Conservation (phyloP, 139 green algal species). For the Picochlorum sp. region DNA sequence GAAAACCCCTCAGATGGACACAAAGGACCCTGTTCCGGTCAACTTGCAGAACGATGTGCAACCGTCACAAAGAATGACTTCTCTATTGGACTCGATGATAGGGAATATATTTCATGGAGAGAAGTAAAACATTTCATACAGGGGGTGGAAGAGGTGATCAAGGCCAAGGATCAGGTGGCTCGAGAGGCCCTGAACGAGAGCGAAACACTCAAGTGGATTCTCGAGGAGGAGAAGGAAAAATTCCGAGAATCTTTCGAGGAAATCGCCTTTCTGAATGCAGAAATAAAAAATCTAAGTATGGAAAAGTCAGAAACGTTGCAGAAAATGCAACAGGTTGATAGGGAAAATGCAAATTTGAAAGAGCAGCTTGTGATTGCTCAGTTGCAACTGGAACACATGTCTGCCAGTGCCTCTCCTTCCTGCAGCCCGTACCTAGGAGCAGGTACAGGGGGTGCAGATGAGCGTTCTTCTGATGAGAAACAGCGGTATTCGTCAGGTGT, state of each 20-base stretch:
- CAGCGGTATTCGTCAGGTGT: too few species aligned
- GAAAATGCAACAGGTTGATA: constrained; percentile 2
- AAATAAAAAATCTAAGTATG: constrained; percentile 8
- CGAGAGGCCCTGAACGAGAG: not conserved
- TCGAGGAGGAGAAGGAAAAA: not conserved
- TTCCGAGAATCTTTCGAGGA: constrained; percentile 16
- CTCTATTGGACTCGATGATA: too few species aligned
- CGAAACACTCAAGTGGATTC: not conserved
- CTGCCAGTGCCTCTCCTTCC: not conserved
- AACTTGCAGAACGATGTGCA: too few species aligned
- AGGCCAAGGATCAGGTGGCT: not conserved
- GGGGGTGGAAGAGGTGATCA: not conserved
- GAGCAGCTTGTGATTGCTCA: not conserved
- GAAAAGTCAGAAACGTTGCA: constrained; percentile 2
- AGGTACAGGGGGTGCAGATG: too few species aligned
- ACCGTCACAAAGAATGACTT: too few species aligned
- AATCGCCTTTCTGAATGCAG: constrained; percentile 1
- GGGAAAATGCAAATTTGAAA: not conserved
- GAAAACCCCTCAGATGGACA: too few species aligned
- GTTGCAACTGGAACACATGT: not conserved
- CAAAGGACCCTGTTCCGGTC: too few species aligned
- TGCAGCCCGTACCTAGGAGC: not conserved
- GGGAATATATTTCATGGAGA: not conserved
- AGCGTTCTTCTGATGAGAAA: too few species aligned
- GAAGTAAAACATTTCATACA: not conserved